Percentiles rank a stretch among this genome's conserved stretches.
phyloP scores from a whole-genome alignment of 331 rosid genomes.

The Rosa hybrid region DNA sequence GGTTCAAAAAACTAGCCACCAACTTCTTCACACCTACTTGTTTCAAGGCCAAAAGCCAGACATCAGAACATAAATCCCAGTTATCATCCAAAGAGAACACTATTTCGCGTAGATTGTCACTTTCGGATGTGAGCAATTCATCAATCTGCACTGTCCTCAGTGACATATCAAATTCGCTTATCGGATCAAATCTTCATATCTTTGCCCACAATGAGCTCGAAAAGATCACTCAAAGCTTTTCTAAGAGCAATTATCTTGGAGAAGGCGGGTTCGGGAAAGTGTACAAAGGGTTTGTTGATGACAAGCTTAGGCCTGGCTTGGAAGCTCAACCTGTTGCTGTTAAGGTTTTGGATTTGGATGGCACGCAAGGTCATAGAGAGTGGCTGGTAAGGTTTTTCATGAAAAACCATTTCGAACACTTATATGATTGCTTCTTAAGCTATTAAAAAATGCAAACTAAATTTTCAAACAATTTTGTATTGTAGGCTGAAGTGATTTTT shows the following conservation, averaged over 20 bases:
- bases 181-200: constrained; percentile 75
- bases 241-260: constrained; percentile 60
- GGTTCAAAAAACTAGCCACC: constrained; percentile 39
- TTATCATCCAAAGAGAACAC: constrained; percentile 32
- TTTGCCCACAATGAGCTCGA: constrained; percentile 69
- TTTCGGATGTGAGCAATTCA: constrained; percentile 36
- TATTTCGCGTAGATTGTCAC: constrained; percentile 45
- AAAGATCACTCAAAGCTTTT: constrained; percentile 55
- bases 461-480: not conserved
- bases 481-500: constrained; percentile 83
- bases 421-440: not conserved
- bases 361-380: constrained; percentile 93
- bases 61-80: constrained; percentile 23
- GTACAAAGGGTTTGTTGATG: constrained; percentile 79
- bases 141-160: constrained; percentile 62
- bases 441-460: not conserved
- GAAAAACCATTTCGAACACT: not conserved
- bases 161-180: constrained; percentile 68
- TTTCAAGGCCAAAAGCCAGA: constrained; percentile 35
- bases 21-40: constrained; percentile 50
- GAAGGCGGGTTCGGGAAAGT: constrained; percentile 97
- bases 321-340: constrained; percentile 69
- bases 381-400: constrained; percentile 68
- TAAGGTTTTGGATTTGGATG: constrained; percentile 75
- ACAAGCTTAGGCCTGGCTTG: constrained; percentile 57